Evolutionary conservation across 441 rosid genomes (phyloP).

Genomic region (Pelargonium citronellum): DNA sequence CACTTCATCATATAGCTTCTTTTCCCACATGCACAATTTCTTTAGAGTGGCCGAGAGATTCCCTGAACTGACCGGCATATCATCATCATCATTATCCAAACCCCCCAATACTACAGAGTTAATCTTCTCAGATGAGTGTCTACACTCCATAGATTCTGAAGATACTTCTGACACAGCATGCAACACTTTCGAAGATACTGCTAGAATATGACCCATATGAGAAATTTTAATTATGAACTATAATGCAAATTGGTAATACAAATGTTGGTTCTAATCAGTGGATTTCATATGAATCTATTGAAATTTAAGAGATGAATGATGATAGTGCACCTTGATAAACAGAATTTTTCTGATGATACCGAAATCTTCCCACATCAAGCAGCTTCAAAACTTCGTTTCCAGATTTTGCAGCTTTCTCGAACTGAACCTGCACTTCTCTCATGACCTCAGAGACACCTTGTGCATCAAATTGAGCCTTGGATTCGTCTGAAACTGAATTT

Average conservation of each 20-base stretch:
- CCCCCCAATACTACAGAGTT: not conserved
- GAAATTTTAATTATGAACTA: not conserved
- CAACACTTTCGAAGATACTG: slow-evolving; percentile 34
- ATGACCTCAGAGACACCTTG: slow-evolving; percentile 23
- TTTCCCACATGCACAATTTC: slow-evolving; percentile 63
- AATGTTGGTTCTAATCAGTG: no score
- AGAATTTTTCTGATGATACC: slow-evolving; percentile 32
- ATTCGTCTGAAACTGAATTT: slow-evolving; percentile 11
- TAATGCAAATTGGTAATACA: not conserved
- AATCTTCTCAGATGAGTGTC: slow-evolving; percentile 18
- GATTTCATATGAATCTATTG: no score
- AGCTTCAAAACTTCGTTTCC: slow-evolving; percentile 42
- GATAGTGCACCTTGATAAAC: slow-evolving; percentile 31
- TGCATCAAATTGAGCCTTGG: slow-evolving; percentile 22
- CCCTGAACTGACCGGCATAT: slow-evolving; percentile 19
- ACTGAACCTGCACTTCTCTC: slow-evolving; percentile 34
- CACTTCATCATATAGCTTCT: slow-evolving; percentile 57
- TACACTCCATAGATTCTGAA: not conserved
- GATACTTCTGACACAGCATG: slow-evolving; percentile 15
- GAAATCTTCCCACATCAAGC: slow-evolving; percentile 40
- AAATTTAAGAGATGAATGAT: not conserved
- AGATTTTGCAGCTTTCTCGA: slow-evolving; percentile 43
- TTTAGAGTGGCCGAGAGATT: slow-evolving; percentile 47
- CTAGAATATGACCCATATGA: not conserved
- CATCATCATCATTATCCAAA: slow-evolving; percentile 24